Evolutionary conservation across 2,329 filamentous ascomycete genomes (phyloP), one percentile per base, ranked within the genome.

Genomic region (Coniella lustricola): DNA sequence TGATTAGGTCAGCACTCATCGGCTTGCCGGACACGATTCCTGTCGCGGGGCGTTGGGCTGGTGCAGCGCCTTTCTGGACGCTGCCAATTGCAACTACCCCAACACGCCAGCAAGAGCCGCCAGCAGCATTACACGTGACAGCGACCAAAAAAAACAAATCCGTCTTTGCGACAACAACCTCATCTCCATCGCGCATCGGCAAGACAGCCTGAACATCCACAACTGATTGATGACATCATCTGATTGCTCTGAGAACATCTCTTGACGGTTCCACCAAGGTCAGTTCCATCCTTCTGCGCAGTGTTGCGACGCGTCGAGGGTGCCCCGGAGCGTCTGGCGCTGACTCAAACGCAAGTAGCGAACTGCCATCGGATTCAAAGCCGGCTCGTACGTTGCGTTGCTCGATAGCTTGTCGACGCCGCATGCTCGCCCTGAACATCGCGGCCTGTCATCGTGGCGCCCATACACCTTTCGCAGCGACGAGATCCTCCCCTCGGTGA

Each of bases 381-480:
- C 34, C 34, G 13, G 33, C 34, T 22, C 25, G 18, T 21, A n/a
- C 25, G 17, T 44, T 16, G n/a, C 17, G 21, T 34, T 18, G 41
- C 18, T 18, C 14, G 5, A 20, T 21, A 38, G 17, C 34, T 34
- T 12, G 12, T n/a, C 35, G 16, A 21, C 43, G 21, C 34, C 25
- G 25, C 25, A 29, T 29, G 18, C 18, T 22, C n/a, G 22, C 7
- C 10, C 4, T 22, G 25, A 16, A 3, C 33, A 13, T 37, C 34
- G 20, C 32, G 20, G 33, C 37, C 43, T 59, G 43, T 46, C 35
- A 62, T 53, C 59, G 59, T 66, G 64, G 64, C 64, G 62, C 64
- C 64, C 40, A 54, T 65, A 50, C 61, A 65, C 55, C 60, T 64
- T 44, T 52, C 64, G 40, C 60, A 58, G 57, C 58, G 59, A 58